Evolutionary conservation across 2,329 filamentous ascomycete genomes (phyloP).

Genomic region (Curvularia sp.): DNA sequence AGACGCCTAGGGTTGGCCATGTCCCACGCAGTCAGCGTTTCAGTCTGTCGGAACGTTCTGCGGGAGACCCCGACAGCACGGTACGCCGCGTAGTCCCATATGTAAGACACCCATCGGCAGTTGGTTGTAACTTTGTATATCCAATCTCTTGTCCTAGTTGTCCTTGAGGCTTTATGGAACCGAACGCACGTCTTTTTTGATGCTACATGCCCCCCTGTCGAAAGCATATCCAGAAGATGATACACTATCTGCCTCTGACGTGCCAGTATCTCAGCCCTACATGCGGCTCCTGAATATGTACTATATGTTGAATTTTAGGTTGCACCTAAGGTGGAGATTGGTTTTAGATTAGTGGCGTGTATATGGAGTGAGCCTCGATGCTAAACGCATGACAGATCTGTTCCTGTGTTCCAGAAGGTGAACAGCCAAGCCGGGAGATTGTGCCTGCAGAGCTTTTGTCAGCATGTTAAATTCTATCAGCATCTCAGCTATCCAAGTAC

Average conservation of each 20-base stretch:
- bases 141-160: not conserved
- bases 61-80: not conserved
- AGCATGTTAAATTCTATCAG: not conserved
- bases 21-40: conserved; percentile 18
- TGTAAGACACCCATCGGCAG: not conserved
- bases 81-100: not conserved
- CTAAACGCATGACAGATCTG: conserved; percentile 5
- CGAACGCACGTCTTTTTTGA: not conserved
- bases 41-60: conserved; percentile 13
- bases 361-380: not conserved
- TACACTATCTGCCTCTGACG: not conserved
- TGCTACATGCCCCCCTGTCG: not conserved
- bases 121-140: not conserved
- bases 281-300: not conserved
- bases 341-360: not conserved
- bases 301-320: not conserved
- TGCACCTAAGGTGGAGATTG: not conserved
- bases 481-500: conserved; percentile 1
- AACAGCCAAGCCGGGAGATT: not conserved
- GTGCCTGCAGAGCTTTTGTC: not conserved
- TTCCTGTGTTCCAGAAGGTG: not conserved
- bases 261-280: not conserved
- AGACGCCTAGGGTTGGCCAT: conserved; percentile 1
- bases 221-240: not conserved
- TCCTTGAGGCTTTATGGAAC: not conserved